phyloP scores from a whole-genome alignment of 2,329 filamentous ascomycete species.

The Pseudocercospora macadamiae region DNA sequence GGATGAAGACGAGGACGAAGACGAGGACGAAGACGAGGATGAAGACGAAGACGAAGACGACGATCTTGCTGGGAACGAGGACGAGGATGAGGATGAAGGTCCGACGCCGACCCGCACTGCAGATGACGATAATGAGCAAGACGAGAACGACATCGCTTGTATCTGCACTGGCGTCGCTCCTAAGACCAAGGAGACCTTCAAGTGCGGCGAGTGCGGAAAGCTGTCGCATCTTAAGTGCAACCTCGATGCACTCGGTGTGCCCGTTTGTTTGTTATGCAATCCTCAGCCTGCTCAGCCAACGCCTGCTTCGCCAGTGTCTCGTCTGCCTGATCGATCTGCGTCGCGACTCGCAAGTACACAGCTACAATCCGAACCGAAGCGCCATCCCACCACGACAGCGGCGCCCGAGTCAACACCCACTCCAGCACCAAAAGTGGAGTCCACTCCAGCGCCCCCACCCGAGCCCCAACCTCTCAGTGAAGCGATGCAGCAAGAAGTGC shows the following conservation, averaged over 20 bases:
- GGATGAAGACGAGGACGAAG: neutral
- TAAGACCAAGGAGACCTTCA: neutral
- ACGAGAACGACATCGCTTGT: slow-evolving; percentile 5
- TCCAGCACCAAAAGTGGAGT: neutral
- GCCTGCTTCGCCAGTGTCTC: neutral
- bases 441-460: slow-evolving; percentile 1
- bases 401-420: neutral
- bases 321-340: neutral
- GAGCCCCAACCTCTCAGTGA: slow-evolving; percentile 3
- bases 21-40: neutral
- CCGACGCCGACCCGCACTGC: too few species aligned
- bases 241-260: neutral
- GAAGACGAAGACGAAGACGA: neutral
- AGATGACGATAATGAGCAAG: neutral
- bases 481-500: slow-evolving; percentile 22
- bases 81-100: neutral
- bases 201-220: neutral
- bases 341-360: too few species aligned
- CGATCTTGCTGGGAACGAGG: too few species aligned
- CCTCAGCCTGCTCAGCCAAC: neutral
- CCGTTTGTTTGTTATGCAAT: neutral
- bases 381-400: neutral
- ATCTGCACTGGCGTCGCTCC: slow-evolving; percentile 10
- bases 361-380: neutral
- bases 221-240: slow-evolving; percentile 1